Base-by-base conservation (phyloP, 2,329 filamentous ascomycete species). In the Davidsoniella neocaledoniae region DNA sequence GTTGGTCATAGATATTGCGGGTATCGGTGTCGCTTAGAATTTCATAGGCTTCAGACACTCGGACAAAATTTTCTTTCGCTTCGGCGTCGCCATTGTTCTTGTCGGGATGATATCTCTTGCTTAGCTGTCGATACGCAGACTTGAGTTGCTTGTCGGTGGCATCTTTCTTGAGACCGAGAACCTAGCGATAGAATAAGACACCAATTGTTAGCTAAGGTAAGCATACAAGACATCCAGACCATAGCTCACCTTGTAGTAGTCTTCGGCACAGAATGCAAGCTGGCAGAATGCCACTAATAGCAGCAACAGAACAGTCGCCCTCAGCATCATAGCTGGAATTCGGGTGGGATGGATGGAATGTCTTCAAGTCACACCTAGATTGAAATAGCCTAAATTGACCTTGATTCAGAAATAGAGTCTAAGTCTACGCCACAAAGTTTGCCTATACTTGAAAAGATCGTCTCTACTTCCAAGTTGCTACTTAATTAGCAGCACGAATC, bases 21-120 rank as follows among this genome's bases (percentile, higher is more conserved):
- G 79, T 79, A 54, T 91, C 80, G 29, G 80, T 64, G 56, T 91
- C 81, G 57, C 79, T 86, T 26, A 98, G 81, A 41, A 86, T 78
- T 60, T 96, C 91, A 73, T 98, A 98, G 52, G 91, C 91, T 68
- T 95, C 88, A 43, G 88, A 85, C 44, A 98, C 81, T 61, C 87
- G 78, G 64, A 95, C 86, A 63, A 98, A 98, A 64, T 90, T 94
- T 63, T 88, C 76, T 57, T 90, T 79, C 36, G 88, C 90, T 4
- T 77, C 71, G 14, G 84, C 70, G 62, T 95, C 81, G 56, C 80
- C 81, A 51, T 86, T 91, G 59, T 96, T 96, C 75, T 98, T 98
- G 66, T 98, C 91, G 3, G 91, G 91, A 62, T 98, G 91, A 64
- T 76, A 95, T 64, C 93, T 94, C 66, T 96, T 96, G 69, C 85